Conservation (phyloP, 2,329 filamentous ascomycete genomes). For the Tolypocladium nubicola region DNA sequence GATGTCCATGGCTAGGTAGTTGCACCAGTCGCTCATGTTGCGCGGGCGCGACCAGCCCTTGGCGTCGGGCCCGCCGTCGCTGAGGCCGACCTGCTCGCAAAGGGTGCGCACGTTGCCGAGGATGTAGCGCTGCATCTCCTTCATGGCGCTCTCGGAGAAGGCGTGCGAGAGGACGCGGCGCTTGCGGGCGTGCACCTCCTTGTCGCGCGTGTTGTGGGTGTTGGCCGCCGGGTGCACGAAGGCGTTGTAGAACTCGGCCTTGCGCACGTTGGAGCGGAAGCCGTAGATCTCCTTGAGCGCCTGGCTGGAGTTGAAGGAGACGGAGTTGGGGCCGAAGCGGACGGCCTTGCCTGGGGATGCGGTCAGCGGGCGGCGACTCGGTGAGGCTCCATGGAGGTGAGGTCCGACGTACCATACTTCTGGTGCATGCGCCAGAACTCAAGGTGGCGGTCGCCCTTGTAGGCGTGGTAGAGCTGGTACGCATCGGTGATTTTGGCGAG, state of each 20-base stretch:
- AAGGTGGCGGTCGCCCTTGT: conserved; percentile 63
- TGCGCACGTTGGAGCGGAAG: conserved; percentile 51
- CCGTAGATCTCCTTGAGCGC: conserved; percentile 59
- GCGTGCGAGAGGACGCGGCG: conserved; percentile 61
- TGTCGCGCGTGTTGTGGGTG: conserved; percentile 63
- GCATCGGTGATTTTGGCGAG: conserved; percentile 53
- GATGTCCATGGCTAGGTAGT: conserved; percentile 53
- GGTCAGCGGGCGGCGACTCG: neutral
- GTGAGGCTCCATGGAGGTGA: neutral
- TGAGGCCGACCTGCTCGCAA: conserved; percentile 43
- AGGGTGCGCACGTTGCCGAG: conserved; percentile 56
- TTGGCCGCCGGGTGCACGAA: conserved; percentile 63
- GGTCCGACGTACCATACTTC: conserved; percentile 47
- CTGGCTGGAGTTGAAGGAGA: conserved; percentile 65
- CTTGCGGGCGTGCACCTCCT: conserved; percentile 58
- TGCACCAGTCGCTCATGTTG: conserved; percentile 55
- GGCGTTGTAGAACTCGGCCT: conserved; percentile 63
- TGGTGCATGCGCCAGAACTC: conserved; percentile 62
- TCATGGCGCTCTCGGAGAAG: conserved; percentile 56
- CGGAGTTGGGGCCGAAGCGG: conserved; percentile 67
- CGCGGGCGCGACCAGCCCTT: conserved; percentile 48
- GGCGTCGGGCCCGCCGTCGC: conserved; percentile 27
- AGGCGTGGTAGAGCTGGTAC: conserved; percentile 62
- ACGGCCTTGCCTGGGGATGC: conserved; percentile 44
- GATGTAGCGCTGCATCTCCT: conserved; percentile 58